phyloP scores from a whole-genome alignment of 345 rosid species.

The Boechera stricta region DNA sequence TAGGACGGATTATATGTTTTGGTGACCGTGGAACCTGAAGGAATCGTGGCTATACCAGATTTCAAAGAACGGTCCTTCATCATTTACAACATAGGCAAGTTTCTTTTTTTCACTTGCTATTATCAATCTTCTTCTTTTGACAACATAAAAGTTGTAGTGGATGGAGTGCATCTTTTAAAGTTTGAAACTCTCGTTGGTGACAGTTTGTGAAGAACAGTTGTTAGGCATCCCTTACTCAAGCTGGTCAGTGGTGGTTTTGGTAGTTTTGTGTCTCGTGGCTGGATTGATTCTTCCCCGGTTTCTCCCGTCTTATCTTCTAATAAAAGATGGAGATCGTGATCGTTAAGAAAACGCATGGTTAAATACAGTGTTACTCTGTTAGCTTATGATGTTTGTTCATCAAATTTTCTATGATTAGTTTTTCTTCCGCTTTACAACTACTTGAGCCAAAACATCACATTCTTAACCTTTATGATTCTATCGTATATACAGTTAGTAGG shows the following conservation, averaged over 20 bases:
- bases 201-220: constrained; percentile 84
- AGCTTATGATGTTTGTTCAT: no score
- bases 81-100: constrained; percentile 79
- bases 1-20: constrained; percentile 62
- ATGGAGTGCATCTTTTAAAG: constrained; percentile 6
- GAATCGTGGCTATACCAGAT: constrained; percentile 72
- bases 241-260: constrained; percentile 70
- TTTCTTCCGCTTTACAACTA: no score
- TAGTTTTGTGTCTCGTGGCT: constrained; percentile 59
- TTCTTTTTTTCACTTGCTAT: neutral
- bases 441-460: no score
- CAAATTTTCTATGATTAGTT: no score
- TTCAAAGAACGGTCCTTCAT: constrained; percentile 57
- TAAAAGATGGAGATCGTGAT: constrained; percentile 49
- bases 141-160: neutral
- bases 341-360: neutral
- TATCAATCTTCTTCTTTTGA: neutral
- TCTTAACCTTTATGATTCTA: no score
- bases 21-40: constrained; percentile 83
- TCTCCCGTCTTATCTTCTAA: constrained; percentile 59
- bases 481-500: no score
- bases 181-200: constrained; percentile 13
- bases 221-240: constrained; percentile 75
- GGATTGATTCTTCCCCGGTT: constrained; percentile 62
- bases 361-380: no score